Evolutionary conservation across 805 yeast genomes (phyloP).

Genomic region (Ogataea naganishii): DNA sequence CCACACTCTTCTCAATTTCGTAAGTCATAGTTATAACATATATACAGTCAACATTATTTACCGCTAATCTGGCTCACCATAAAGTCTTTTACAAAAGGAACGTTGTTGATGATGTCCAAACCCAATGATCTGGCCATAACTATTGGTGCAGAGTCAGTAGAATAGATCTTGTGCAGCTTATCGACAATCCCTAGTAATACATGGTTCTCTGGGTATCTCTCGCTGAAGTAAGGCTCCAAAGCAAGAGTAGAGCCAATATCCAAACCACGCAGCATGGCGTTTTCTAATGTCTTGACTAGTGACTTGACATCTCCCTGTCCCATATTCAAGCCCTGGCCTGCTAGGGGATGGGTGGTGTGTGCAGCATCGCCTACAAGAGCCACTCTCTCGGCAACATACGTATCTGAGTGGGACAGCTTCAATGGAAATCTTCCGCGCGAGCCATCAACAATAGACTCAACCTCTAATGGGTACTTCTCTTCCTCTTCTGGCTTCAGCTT

Average conservation of each 20-base stretch:
- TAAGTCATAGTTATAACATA: neutral
- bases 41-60: constrained; percentile 6
- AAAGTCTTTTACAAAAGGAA: constrained; percentile 58
- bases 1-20: neutral
- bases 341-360: constrained; percentile 93
- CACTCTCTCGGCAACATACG: constrained; percentile 73
- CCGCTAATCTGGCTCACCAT: constrained; percentile 45
- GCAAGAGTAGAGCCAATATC: constrained; percentile 81
- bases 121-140: constrained; percentile 75
- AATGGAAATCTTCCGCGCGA: constrained; percentile 87
- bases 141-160: constrained; percentile 63
- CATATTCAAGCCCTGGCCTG: constrained; percentile 97
- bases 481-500: constrained; percentile 34
- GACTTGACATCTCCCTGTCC: constrained; percentile 88
- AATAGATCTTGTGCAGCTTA: constrained; percentile 80
- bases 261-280: constrained; percentile 65
- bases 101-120: constrained; percentile 53
- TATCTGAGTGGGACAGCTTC: constrained; percentile 82
- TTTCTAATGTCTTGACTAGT: constrained; percentile 60
- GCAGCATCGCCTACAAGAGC: constrained; percentile 99
- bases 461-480: constrained; percentile 58
- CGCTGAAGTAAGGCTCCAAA: constrained; percentile 79
- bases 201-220: constrained; percentile 77
- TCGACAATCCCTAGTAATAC: constrained; percentile 81
- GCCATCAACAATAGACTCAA: constrained; percentile 45